phyloP scores from a whole-genome alignment of 345 rosid genomes.

The Geranium rotundifolium region DNA sequence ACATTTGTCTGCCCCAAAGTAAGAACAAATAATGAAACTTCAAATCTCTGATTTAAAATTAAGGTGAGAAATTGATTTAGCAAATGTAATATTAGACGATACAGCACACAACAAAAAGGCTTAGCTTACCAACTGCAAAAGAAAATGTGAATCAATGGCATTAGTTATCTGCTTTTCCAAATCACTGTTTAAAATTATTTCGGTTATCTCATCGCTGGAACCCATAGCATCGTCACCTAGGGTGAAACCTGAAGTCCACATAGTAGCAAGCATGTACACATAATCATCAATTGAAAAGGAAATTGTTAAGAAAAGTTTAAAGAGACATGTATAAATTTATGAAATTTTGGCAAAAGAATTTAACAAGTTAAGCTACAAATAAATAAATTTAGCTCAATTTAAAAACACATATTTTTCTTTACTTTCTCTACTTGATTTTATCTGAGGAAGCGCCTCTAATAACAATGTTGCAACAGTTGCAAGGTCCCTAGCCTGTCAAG shows the following conservation, averaged over 20 bases:
- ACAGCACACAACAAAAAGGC: conserved; percentile 2
- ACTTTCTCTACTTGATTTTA: conserved; percentile 35
- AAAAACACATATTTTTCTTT: conserved; percentile 40
- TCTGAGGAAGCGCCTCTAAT: conserved; percentile 69
- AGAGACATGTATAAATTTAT: no score
- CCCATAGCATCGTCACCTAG: conserved; percentile 58
- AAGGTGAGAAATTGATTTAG: neutral
- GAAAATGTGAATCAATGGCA: conserved; percentile 77
- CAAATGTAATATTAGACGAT: neutral
- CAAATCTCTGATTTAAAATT: neutral
- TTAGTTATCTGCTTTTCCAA: conserved; percentile 60
- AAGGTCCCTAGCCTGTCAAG: conserved; percentile 64
- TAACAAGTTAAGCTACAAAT: neutral
- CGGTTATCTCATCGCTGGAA: conserved; percentile 39
- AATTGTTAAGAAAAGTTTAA: neutral
- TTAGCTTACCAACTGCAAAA: conserved; percentile 75
- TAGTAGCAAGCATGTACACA: neutral
- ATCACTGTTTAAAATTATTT: conserved; percentile 38
- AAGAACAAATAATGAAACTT: conserved; percentile 8
- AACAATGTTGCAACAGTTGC: conserved; percentile 67
- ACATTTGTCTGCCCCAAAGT: conserved; percentile 55
- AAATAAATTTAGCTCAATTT: neutral
- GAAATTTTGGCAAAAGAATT: neutral
- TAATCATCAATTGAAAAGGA: conserved; percentile 7
- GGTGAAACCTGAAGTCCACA: conserved; percentile 38